Conservation (phyloP, 2,329 filamentous ascomycete genomes). For the Sclerotinia spermophila region DNA sequence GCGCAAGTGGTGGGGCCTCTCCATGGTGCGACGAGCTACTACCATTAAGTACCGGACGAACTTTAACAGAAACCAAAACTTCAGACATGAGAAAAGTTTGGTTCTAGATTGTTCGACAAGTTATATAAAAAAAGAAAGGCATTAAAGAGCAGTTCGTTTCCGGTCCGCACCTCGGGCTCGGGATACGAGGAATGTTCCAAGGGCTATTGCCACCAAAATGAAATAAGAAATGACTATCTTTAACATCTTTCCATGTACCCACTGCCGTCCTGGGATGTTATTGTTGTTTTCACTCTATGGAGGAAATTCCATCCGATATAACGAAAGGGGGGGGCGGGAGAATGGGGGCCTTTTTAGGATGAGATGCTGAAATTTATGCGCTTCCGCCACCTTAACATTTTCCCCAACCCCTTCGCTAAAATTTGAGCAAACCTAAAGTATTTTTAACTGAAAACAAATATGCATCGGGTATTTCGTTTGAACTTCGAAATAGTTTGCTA, state of each 20-base stretch:
- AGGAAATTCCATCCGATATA: not conserved
- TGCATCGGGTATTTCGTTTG: not conserved
- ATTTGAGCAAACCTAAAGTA: not conserved
- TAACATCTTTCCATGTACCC: not conserved
- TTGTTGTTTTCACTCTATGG: not conserved
- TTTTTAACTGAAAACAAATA: not conserved
- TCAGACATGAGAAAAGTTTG: not conserved
- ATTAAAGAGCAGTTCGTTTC: not conserved
- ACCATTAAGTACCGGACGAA: not conserved
- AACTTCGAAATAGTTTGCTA: not conserved
- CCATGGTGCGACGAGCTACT: not conserved
- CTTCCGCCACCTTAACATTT: not conserved
- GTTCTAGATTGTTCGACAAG: not conserved
- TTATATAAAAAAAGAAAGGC: too few species aligned
- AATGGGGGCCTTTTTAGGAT: not conserved
- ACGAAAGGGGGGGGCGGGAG: not conserved
- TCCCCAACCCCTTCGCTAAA: conserved; percentile 9
- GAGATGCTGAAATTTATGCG: not conserved
- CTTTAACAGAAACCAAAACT: not conserved
- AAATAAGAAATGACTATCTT: not conserved
- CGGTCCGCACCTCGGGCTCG: not conserved
- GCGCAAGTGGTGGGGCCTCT: not conserved
- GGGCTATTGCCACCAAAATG: not conserved
- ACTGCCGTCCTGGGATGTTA: not conserved
- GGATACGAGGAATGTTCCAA: not conserved